Base-by-base conservation (phyloP, 257 asterid species). In the Nicotiana attenuata region DNA sequence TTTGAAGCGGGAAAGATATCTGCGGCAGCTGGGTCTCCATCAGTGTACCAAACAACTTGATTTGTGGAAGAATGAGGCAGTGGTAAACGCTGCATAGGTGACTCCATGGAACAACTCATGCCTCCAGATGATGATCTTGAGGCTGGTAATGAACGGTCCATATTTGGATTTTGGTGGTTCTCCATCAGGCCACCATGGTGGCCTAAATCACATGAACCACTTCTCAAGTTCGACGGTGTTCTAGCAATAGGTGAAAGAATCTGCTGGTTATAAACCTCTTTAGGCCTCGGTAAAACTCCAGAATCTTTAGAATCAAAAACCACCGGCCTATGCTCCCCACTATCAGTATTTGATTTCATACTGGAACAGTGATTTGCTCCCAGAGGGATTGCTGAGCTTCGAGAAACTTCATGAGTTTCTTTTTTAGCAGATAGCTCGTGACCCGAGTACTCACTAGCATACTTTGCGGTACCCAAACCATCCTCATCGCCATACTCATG, bases 1-100 rank as follows among this genome's bases (percentile, higher is more conserved):
- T 86, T 92, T 80, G 98, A 94, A 85, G 97, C 98, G 33, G 91
- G 91, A 90, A 85, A 93, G 82, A 94, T 87, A 85, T 90, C 98
- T 94, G 93, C 86, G 16, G 97, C 89, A 80, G 90, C 91, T 68
- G 91, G 97, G 87, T 94, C 94, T 67, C 97, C 98, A 85, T 94
- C 98, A 75, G 90, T 84, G 84, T 82, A 90, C 87, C 93, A 87
- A 79, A 80, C 60, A 60, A 85, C 86, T 67, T 90, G 92, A 87
- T 87, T 88, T 76, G 83, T 75, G 81, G 95, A 82, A 75, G 92
- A 85, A 80, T 85, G 89, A 84, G 89, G 86, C 35, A 84, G 82
- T 38, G 89, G 85, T 35, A 82, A 80, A 52, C 73, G 85, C 80
- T 87, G 90, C 86, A 81, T 90, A 65, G 97, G 97, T 65, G 97